Evolutionary conservation across 2,329 filamentous ascomycete species (phyloP).

Genomic region (Ploettnerulaceae sp.): DNA sequence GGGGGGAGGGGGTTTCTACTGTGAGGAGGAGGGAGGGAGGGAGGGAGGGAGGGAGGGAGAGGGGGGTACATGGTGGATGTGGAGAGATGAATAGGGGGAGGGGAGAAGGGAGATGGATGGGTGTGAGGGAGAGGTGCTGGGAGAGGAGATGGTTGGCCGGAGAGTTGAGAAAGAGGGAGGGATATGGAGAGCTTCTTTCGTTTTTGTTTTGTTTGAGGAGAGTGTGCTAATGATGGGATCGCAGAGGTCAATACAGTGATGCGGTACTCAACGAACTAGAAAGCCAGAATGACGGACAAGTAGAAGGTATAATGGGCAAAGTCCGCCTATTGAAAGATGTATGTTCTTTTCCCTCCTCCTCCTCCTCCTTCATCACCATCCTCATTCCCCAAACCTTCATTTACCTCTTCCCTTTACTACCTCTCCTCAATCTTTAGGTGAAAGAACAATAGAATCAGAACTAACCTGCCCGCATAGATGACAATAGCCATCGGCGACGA

Average conservation of each 20-base stretch:
- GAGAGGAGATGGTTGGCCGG: background rate
- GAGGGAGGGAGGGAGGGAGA: background rate
- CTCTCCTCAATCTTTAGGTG: too few species aligned
- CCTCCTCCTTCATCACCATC: background rate
- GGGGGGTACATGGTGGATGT: background rate
- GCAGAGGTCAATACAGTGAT: constrained; percentile 84
- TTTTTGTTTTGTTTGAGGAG: too few species aligned
- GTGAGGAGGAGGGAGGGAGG: background rate
- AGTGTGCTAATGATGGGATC: constrained; percentile 1
- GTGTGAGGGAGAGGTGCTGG: background rate
- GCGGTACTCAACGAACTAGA: constrained; percentile 90
- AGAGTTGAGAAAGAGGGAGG: background rate
- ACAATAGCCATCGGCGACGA: constrained; percentile 92
- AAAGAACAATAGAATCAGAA: too few species aligned
- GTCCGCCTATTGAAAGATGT: constrained; percentile 87
- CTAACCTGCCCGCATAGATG: constrained; percentile 52
- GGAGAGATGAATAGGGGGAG: background rate
- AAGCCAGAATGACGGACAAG: constrained; percentile 87
- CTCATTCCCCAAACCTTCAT: background rate
- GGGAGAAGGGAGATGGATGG: background rate
- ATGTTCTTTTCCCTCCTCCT: constrained; percentile 36
- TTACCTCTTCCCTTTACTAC: background rate
- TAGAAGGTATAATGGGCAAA: constrained; percentile 86
- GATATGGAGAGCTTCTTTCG: background rate
- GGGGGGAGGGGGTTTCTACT: background rate